A percentile compares a stretch with the other conserved stretches of the same genome.
phyloP scores from a whole-genome alignment of 179 eudicot species.

The Carnegiea gigantea region DNA sequence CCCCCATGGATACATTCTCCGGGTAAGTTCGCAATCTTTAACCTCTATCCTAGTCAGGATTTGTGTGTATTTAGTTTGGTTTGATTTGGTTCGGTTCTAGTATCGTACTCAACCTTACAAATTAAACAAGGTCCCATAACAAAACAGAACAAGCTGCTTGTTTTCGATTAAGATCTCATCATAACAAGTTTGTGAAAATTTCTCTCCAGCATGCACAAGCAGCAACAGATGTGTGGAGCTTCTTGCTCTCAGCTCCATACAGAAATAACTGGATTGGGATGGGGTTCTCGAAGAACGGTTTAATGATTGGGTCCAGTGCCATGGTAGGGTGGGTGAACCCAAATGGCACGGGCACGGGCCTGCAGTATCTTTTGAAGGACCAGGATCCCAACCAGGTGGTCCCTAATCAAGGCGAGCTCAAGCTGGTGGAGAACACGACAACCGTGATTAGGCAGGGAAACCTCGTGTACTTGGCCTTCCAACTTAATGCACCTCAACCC shows the following conservation, averaged over 20 bases:
- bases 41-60: too few relatives aligned
- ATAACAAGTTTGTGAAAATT: not conserved
- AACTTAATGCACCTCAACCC: constrained; percentile 47
- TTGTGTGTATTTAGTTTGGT: too few relatives aligned
- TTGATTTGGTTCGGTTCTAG: not conserved
- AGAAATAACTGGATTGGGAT: constrained; percentile 51
- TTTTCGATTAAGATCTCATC: constrained; percentile 15
- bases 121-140: too few relatives aligned
- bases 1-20: constrained; percentile 49
- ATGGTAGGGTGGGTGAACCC: constrained; percentile 68
- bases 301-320: constrained; percentile 76
- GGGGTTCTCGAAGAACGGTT: constrained; percentile 65
- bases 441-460: constrained; percentile 21
- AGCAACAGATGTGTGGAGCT: constrained; percentile 61
- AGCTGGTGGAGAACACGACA: constrained; percentile 34
- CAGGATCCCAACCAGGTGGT: constrained; percentile 31
- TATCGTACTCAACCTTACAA: not conserved
- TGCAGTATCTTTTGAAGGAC: constrained; percentile 47
- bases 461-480: constrained; percentile 65
- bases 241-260: constrained; percentile 62
- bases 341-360: constrained; percentile 35
- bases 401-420: constrained; percentile 49
- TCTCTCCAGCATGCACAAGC: constrained; percentile 48
- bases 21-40: constrained; percentile 43
- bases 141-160: too few relatives aligned